These are phyloP conservation scores for Colletotrichum sp. DNA, from an alignment of 2,329 filamentous ascomycete species.

Conservation along the genomic window DNA sequence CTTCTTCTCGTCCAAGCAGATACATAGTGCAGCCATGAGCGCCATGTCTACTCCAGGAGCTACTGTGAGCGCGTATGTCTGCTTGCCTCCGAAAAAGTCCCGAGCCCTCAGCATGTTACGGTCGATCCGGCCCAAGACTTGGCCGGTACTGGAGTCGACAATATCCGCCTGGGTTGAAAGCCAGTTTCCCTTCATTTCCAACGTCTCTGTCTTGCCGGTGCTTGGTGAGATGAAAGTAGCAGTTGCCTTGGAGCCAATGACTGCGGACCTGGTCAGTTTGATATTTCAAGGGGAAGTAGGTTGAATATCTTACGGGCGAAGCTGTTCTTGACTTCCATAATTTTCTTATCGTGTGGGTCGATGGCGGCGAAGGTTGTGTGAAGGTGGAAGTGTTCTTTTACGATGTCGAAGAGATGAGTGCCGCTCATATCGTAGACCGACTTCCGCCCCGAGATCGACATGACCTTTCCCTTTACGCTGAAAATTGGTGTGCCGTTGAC, in stretches of 20 bases:
- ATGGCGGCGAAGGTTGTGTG: constrained; percentile 58
- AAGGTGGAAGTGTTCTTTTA: constrained; percentile 55
- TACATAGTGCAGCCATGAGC: constrained; percentile 69
- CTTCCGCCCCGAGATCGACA: constrained; percentile 61
- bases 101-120: constrained; percentile 62
- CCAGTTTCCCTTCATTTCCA: constrained; percentile 68
- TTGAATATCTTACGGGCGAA: neutral
- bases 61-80: constrained; percentile 69
- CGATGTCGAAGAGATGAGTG: constrained; percentile 62
- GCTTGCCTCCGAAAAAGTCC: constrained; percentile 64
- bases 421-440: constrained; percentile 57
- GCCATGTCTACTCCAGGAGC: constrained; percentile 71
- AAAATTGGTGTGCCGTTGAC: constrained; percentile 58
- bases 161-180: constrained; percentile 64
- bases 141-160: constrained; percentile 51
- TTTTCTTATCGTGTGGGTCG: constrained; percentile 45
- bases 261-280: constrained; percentile 33
- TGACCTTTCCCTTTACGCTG: constrained; percentile 59
- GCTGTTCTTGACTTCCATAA: constrained; percentile 60
- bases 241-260: constrained; percentile 58
- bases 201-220: constrained; percentile 46
- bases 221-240: constrained; percentile 59
- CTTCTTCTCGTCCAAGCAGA: constrained; percentile 71
- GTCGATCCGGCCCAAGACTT: constrained; percentile 62
- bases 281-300: neutral